These are phyloP conservation scores for Cercospora janseana DNA, from an alignment of 2,329 filamentous ascomycete species.

Conservation along the genomic window DNA sequence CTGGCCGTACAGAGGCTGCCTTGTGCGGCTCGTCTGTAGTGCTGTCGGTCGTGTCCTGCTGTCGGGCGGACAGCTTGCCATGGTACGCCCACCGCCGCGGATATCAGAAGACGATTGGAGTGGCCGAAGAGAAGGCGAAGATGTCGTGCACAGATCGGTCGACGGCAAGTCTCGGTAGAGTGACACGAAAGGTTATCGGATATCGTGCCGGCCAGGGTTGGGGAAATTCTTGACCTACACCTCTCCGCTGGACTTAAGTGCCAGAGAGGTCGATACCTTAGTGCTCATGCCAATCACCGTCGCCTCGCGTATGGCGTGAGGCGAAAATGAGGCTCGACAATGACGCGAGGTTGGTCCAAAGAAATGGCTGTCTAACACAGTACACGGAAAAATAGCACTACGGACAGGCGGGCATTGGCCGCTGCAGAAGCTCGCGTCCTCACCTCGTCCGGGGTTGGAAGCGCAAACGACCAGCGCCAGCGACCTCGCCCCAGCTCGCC, in stretches of 20 bases:
- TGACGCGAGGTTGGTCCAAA: no score
- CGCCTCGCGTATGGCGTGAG: neutral
- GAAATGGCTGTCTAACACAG: no score
- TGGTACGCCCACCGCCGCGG: neutral
- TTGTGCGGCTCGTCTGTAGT: neutral
- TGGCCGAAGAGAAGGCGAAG: constrained; percentile 3
- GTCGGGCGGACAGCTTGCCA: neutral
- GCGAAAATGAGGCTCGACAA: neutral
- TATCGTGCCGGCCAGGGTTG: constrained; percentile 7
- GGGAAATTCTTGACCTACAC: neutral
- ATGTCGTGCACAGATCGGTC: no score
- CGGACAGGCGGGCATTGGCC: neutral
- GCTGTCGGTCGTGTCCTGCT: neutral
- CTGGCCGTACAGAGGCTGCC: neutral
- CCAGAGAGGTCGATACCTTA: neutral
- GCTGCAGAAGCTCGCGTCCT: neutral
- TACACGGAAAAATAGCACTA: no score
- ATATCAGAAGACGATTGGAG: neutral
- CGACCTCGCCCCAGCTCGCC: no score
- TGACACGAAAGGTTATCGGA: neutral
- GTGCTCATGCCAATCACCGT: neutral
- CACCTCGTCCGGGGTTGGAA: no score
- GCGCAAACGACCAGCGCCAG: no score
- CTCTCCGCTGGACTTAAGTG: no score
- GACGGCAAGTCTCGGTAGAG: constrained; percentile 1